Evolutionary conservation across 768 basidiomycete genomes (phyloP).

Genomic region (Tubosaeta brunneosetosa): DNA sequence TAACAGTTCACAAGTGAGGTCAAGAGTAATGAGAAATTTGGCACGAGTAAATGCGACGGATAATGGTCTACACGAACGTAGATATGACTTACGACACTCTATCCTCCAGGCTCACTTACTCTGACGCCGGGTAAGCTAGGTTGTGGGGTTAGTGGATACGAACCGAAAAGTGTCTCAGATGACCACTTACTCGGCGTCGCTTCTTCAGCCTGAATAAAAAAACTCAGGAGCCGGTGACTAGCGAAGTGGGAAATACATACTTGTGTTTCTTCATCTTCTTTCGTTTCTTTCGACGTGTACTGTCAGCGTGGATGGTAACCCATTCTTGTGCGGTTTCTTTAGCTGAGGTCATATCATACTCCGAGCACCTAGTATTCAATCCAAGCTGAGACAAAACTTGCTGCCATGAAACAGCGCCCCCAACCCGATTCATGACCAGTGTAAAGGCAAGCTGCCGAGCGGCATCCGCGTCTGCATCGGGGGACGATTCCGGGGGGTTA

Average conservation of each 20-base stretch:
- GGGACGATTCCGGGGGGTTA: slow-evolving; percentile 45
- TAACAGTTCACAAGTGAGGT: not conserved
- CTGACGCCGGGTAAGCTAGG: slow-evolving; percentile 44
- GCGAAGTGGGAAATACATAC: slow-evolving; percentile 43
- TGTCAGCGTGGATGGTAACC: slow-evolving; percentile 69
- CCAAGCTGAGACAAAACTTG: slow-evolving; percentile 61
- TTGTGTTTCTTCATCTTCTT: slow-evolving; percentile 99
- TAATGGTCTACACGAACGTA: slow-evolving; percentile 7
- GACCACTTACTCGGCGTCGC: slow-evolving; percentile 69
- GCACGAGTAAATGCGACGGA: not conserved
- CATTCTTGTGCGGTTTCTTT: slow-evolving; percentile 55
- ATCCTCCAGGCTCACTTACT: slow-evolving; percentile 20
- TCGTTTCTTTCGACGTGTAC: slow-evolving; percentile 77
- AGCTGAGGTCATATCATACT: slow-evolving; percentile 46
- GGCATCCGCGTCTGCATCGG: slow-evolving; percentile 75
- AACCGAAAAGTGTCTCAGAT: not conserved
- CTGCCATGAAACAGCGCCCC: slow-evolving; percentile 65
- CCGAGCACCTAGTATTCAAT: slow-evolving; percentile 47
- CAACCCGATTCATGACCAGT: slow-evolving; percentile 62
- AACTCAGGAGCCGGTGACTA: slow-evolving; percentile 8
- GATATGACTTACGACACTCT: not conserved
- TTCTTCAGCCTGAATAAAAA: slow-evolving; percentile 67
- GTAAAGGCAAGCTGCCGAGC: slow-evolving; percentile 77
- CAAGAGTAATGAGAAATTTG: not conserved
- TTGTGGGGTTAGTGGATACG: slow-evolving; percentile 15